Base-by-base conservation (phyloP, 129 eudicot genomes). In the Chrysanthemum seticuspe region DNA sequence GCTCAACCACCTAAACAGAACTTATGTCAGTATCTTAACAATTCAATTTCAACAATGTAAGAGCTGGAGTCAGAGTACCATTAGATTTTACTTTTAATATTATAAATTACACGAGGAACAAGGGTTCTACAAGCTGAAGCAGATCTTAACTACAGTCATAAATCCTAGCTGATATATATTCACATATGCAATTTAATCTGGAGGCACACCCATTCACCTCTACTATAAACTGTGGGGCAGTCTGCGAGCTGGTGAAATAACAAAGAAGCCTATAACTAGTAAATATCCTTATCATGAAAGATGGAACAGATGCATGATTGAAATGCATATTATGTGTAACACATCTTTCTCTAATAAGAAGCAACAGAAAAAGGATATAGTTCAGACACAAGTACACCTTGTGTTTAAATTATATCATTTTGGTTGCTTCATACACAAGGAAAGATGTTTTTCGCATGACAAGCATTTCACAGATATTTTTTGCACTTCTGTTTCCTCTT, bases 1-100 rank as follows among this genome's bases (percentile, higher is more conserved):
- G 84, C 52, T 84, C 88, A 51, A 86, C 91, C 59, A 77, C 87
- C 96, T 89, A 80, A 47, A 49, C 8, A 64, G 55, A 76, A 54
- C 19, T 76, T 53, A 12, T 49, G 74, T 79, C 57, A 82, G 72
- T 55, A 65, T 44, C 25, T 36, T 63, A 16, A 45, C 25, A 62
- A 25, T 25, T 48, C 40, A 27, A 9, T 25, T 6, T 21, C 9
- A 27, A n/a, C 6, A 25, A 25, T 10, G 13, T 21, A 61, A 25
- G 18, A 61, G 45, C 3, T 27, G 29, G 45, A 61, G 13, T 61
- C 44, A 25, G 45, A 25, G 65, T 12, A 71, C 3, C 11, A 34
- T 55, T 70, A 31, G 13, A 47, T n/a, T 40, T 40, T 40, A 40
- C 47, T 40, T 40, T 61, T 6, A 21, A 54, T 19, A 3, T 40